phyloP scores from a whole-genome alignment of 257 asterid genomes.

The Plantago major region DNA sequence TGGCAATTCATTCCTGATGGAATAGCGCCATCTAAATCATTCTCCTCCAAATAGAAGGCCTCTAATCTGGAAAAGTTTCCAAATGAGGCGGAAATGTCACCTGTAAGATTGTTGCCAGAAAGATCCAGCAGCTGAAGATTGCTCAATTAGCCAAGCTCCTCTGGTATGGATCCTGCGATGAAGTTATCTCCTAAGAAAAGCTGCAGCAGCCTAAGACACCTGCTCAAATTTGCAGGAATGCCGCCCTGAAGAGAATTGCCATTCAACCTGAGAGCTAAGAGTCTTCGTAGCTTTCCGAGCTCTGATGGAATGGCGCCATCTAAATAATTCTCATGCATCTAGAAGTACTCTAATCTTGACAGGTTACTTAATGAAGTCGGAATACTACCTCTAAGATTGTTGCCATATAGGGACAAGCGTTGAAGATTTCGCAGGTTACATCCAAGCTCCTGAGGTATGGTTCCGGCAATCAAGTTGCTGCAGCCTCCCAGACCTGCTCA shows the following conservation, averaged over 20 bases:
- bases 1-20: too few species aligned
- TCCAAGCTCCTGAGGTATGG: slow-evolving; percentile 35
- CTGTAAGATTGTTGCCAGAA: slow-evolving; percentile 36
- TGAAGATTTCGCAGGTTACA: slow-evolving; percentile 20
- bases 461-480: slow-evolving; percentile 27
- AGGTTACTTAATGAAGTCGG: slow-evolving; percentile 31
- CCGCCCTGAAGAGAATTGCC: too few species aligned
- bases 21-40: slow-evolving; percentile 26
- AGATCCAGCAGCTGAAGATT: too few species aligned
- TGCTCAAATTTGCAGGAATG: slow-evolving; percentile 30
- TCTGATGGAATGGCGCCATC: slow-evolving; percentile 28
- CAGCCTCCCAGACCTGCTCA: slow-evolving; percentile 26
- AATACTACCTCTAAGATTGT: slow-evolving; percentile 31
- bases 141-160: slow-evolving; percentile 29
- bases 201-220: slow-evolving; percentile 19
- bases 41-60: slow-evolving; percentile 25
- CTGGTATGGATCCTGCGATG: slow-evolving; percentile 30
- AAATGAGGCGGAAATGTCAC: slow-evolving; percentile 25
- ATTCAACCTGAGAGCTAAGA: too few species aligned
- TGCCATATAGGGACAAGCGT: slow-evolving; percentile 21
- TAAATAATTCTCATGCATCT: slow-evolving; percentile 29
- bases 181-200: slow-evolving; percentile 26
- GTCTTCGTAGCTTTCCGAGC: slow-evolving; percentile 24
- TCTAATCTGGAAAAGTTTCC: slow-evolving; percentile 31
- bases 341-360: slow-evolving; percentile 21